phyloP scores from a whole-genome alignment of 305 asterid genomes.

The Coffea humblotiana region DNA sequence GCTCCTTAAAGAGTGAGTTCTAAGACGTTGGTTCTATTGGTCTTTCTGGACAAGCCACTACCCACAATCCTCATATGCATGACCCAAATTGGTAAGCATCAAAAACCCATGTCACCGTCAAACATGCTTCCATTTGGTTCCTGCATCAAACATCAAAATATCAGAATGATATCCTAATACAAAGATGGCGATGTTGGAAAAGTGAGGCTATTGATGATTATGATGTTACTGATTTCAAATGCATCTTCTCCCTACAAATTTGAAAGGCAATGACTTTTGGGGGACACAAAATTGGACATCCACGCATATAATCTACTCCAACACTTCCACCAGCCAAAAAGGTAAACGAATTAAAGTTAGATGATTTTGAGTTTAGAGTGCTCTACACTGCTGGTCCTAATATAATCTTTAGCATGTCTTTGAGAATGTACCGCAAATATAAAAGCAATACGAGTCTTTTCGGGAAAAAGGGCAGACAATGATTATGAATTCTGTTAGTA shows the following conservation, averaged over 20 bases:
- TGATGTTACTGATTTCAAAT: not conserved
- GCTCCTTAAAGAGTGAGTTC: conserved; percentile 19
- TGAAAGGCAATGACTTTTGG: not conserved
- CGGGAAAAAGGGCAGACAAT: not conserved
- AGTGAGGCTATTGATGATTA: not conserved
- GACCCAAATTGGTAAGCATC: conserved; percentile 53
- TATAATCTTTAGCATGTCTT: not conserved
- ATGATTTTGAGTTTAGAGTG: not conserved
- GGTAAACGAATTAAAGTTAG: not conserved
- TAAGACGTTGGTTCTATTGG: conserved; percentile 11
- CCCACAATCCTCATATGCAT: conserved; percentile 34
- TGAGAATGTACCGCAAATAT: not conserved
- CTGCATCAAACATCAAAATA: conserved; percentile 40
- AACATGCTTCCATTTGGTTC: conserved; percentile 53
- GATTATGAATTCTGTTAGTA: too few relatives aligned
- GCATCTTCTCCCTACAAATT: not conserved
- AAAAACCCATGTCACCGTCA: conserved; percentile 46
- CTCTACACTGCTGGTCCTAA: not conserved
- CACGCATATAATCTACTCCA: not conserved
- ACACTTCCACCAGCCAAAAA: not conserved
- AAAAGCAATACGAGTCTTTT: not conserved
- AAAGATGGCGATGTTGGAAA: not conserved
- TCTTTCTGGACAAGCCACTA: conserved; percentile 5
- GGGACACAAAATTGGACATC: not conserved
- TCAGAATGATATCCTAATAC: not conserved